phyloP scores from a whole-genome alignment of 2,329 filamentous ascomycete genomes.

The Fusarium nelsonii region DNA sequence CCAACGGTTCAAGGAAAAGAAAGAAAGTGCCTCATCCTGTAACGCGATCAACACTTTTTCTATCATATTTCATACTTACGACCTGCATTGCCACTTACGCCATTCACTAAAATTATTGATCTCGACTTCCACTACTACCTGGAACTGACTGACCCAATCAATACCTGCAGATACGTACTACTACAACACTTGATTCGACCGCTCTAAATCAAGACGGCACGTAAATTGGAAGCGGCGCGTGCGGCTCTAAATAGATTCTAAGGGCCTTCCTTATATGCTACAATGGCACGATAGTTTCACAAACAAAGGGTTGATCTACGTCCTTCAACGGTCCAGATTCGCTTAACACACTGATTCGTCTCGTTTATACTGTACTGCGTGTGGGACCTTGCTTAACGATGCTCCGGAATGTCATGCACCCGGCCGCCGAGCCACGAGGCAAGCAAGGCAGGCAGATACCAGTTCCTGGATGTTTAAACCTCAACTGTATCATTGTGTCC shows the following conservation, averaged over 20 bases:
- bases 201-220: slow-evolving; percentile 14
- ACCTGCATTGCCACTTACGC: not conserved
- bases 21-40: slow-evolving; percentile 7
- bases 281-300: slow-evolving; percentile 10
- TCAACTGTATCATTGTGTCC: slow-evolving; percentile 3
- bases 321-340: not conserved
- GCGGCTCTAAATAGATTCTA: slow-evolving; percentile 11
- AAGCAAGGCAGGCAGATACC: slow-evolving; percentile 10
- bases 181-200: not conserved
- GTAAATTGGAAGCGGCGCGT: slow-evolving; percentile 4
- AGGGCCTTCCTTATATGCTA: not conserved
- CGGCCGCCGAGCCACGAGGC: slow-evolving; percentile 38
- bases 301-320: not conserved
- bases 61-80: slow-evolving; percentile 7
- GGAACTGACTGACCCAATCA: not conserved
- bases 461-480: slow-evolving; percentile 27
- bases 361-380: not conserved
- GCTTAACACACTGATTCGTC: not conserved
- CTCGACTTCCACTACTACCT: not conserved
- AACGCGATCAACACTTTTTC: slow-evolving; percentile 10
- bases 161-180: not conserved
- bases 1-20: slow-evolving; percentile 8
- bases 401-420: slow-evolving; percentile 36
- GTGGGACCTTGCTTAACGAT: slow-evolving; percentile 29
- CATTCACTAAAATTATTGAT: not conserved